Base-by-base conservation (phyloP, 148 eudicot species). In the Limonium bicolor region DNA sequence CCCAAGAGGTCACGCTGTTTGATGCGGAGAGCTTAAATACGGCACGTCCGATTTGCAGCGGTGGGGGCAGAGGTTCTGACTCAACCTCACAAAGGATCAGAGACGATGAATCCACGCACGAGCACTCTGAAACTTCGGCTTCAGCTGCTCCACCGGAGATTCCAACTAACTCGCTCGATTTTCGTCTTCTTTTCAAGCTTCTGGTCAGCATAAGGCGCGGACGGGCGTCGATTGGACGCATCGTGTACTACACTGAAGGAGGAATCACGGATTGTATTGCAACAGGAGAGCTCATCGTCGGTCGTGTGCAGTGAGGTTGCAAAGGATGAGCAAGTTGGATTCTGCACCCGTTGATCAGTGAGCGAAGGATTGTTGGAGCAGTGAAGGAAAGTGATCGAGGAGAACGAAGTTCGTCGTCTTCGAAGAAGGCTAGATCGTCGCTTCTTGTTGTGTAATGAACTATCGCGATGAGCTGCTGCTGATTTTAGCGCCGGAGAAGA, bases 351-450 rank as follows among this genome's bases (percentile, higher is more conserved):
- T 5, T 12, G 7, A 42, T 42, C 23, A 31, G 18, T 2, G 42
- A 20, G n/a, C n/a, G n/a, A n/a, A n/a, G n/a, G n/a, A n/a, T n/a
- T 41, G 6, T 27, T 19, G 34, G 18, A 25, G 48, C 36, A n/a
- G 36, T 0, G 38, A 6, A 20, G 36, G 27, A 14, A 12, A 24
- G 63, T 27, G 37, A 77, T 47, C 34, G 94, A 79, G 25, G 92
- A 77, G 55, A 69, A 46, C 18, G 57, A 56, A 33, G 43, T 6
- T n/a, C 95, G 80, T 18, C 59, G 59, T 27, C 77, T 77, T 7
- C 86, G 95, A 42, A 73, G 76, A 44, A 80, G 62, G 37, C 48
- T 59, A 54, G 95, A 80, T 4, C 95, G 86, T 42, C 73, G 66
- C 75, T 80, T 74, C 64, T 55, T 73, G 46, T 56, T 42, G 40